These are phyloP conservation scores for Citeromyces matritensis DNA, from an alignment of 805 yeast species.

Conservation along the genomic window DNA sequence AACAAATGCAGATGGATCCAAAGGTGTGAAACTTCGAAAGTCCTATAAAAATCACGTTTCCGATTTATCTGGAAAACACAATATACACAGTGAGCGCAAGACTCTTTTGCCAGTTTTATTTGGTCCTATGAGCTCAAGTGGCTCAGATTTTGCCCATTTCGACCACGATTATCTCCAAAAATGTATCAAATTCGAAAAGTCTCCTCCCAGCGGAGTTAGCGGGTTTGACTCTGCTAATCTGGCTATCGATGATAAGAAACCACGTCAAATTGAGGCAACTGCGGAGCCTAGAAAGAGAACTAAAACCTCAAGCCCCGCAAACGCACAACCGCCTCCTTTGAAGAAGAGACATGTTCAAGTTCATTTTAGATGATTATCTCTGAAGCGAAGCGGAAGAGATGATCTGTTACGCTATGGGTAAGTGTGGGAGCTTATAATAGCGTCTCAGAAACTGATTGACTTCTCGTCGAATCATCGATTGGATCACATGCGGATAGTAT, in stretches of 20 bases:
- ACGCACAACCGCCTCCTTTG: slow-evolving; percentile 5
- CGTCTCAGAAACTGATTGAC: too few relatives aligned
- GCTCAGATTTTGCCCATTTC: slow-evolving; percentile 25
- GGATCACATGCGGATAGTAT: too few relatives aligned
- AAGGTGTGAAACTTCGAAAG: slow-evolving; percentile 85
- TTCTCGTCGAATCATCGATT: too few relatives aligned
- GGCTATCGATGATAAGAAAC: slow-evolving; percentile 32
- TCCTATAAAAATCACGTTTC: slow-evolving; percentile 87
- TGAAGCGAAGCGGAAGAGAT: too few relatives aligned
- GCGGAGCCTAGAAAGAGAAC: slow-evolving; percentile 14
- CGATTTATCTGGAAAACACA: slow-evolving; percentile 73
- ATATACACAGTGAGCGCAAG: slow-evolving; percentile 32
- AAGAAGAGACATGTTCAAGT: slow-evolving; percentile 18
- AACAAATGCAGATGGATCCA: slow-evolving; percentile 74
- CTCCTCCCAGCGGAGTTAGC: slow-evolving; percentile 57
- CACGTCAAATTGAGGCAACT: background rate
- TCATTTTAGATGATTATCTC: slow-evolving; percentile 6
- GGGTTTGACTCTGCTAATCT: slow-evolving; percentile 60
- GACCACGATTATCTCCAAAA: slow-evolving; percentile 30
- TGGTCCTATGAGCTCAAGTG: too few relatives aligned
- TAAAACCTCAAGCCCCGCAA: slow-evolving; percentile 7
- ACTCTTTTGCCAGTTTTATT: slow-evolving; percentile 21
- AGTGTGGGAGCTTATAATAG: too few relatives aligned
- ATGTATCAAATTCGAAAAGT: slow-evolving; percentile 46
- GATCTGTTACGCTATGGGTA: slow-evolving; percentile 1